Evolutionary conservation across 1,284 basidiomycete species (phyloP), one percentile per base, ranked within the genome.

Genomic region (Gomphus bonarii): DNA sequence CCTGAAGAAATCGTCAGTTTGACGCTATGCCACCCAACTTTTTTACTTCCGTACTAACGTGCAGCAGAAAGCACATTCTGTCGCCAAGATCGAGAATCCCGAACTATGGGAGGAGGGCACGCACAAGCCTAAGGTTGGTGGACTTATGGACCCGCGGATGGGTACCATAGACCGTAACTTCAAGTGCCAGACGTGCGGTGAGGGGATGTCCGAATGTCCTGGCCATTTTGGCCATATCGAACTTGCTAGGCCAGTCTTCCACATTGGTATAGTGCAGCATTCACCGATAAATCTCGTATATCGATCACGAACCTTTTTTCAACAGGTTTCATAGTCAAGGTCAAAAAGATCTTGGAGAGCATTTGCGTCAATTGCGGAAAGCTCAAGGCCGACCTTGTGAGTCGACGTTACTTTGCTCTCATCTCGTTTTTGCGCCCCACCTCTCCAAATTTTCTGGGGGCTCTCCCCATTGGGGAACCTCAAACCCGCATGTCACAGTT

Each of bases 191-290:
- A 99, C 97, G 28, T 99, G 97, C 73, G 94, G 94, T 66, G 94
- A 97, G 79, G 95, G 95, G 51, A 97, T 95, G 92, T 86, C 91
- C 33, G 92, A 95, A 69, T 95, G 94, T 74, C 95, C 97, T 33
- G 97, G 97, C 57, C 97, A 99, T 72, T 99, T 99, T 74, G 95
- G 95, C 59, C 94, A 99, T 72, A 95, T 99, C 66, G 97, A 99
- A 75, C 77, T 99, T 65, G 94, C 94, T 51, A 80, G 92, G 64
- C 95, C 95, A 16, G 94, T 97, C 33, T 99, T 95, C 69, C 95
- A 98, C 71, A 91, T 93, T 70, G 97, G 93, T 90, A 72, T 61
- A 83, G 76, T 18, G 22, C 28, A 33, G 7, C n/a, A 36, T 42
- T 36, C 46, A 43, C 46, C 30, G 18, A 12, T 43, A 35, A 18